Percentiles rank a stretch among this genome's conserved stretches.
Conservation (phyloP, 2,329 filamentous ascomycete genomes). For the Achaetomium macrosporum region DNA sequence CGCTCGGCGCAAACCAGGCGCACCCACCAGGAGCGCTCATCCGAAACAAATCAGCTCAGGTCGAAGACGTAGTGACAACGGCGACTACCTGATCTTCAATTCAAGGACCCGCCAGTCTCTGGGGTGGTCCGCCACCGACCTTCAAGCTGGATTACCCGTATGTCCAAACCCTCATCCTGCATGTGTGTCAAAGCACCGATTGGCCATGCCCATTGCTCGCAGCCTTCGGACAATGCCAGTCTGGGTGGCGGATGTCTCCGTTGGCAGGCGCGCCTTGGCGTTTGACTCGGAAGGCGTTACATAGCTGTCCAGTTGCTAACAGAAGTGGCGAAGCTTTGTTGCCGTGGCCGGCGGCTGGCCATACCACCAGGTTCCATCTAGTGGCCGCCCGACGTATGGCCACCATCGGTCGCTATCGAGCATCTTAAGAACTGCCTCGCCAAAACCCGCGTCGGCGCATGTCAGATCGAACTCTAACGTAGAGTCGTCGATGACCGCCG, state of each 20-base stretch:
- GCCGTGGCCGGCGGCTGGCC: conserved; percentile 26
- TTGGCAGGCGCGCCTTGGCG: neutral
- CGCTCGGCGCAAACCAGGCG: neutral
- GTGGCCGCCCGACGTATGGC: conserved; percentile 31
- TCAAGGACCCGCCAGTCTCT: conserved; percentile 24
- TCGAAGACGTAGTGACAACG: neutral
- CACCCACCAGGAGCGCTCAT: neutral
- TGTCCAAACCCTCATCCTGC: conserved; percentile 6
- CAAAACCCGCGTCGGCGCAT: conserved; percentile 35
- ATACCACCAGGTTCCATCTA: conserved; percentile 19
- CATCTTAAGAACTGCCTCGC: conserved; percentile 41
- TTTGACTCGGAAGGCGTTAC: conserved; percentile 6
- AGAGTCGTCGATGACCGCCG: conserved; percentile 19
- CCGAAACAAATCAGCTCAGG: neutral
- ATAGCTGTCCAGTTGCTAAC: conserved; percentile 21
- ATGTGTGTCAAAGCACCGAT: neutral
- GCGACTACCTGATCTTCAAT: conserved; percentile 8
- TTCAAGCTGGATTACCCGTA: conserved; percentile 25
- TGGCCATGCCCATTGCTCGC: neutral
- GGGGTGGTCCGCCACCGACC: conserved; percentile 23
- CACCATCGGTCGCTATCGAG: conserved; percentile 51
- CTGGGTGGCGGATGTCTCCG: neutral
- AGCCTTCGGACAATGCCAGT: neutral
- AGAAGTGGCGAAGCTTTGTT: conserved; percentile 24
- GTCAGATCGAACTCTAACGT: conserved; percentile 35